A percentile compares a stretch with the other conserved stretches of the same genome.
These are phyloP conservation scores for Gaillardinia entomophila DNA, from an alignment of 805 yeast genomes.

Conservation along the genomic window DNA sequence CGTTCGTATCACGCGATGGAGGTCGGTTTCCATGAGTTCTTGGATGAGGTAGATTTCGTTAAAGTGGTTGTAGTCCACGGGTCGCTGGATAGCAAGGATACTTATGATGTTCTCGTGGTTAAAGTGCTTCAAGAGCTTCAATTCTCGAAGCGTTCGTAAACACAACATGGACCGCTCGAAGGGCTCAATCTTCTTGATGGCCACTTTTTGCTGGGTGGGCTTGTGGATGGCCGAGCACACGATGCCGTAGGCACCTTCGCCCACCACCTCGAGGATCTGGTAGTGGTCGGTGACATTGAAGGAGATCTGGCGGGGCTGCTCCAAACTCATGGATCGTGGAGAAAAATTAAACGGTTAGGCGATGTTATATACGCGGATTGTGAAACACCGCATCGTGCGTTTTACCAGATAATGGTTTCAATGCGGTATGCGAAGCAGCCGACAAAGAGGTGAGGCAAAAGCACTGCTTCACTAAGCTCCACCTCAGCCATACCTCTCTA, in stretches of 20 bases:
- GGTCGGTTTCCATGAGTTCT: slow-evolving; percentile 84
- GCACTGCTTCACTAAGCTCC: too few species aligned
- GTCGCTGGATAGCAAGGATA: slow-evolving; percentile 84
- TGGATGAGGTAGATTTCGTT: slow-evolving; percentile 85
- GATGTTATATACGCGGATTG: too few species aligned
- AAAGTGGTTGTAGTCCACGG: slow-evolving; percentile 67
- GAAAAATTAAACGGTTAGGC: too few species aligned
- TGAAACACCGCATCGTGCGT: too few species aligned
- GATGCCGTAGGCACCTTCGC: slow-evolving; percentile 95
- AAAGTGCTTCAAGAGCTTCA: slow-evolving; percentile 83
- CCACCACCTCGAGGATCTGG: slow-evolving; percentile 77
- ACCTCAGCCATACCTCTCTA: too few species aligned
- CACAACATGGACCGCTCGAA: slow-evolving; percentile 87
- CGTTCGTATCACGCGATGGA: slow-evolving; percentile 74
- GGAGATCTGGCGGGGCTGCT: slow-evolving; percentile 28
- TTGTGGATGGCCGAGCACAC: slow-evolving; percentile 86
- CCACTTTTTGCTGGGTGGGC: slow-evolving; percentile 85
- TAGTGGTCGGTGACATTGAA: slow-evolving; percentile 87
- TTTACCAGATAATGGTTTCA: too few species aligned
- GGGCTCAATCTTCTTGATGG: slow-evolving; percentile 91
- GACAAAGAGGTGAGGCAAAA: too few species aligned
- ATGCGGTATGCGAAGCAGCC: too few species aligned
- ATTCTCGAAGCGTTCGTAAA: slow-evolving; percentile 81
- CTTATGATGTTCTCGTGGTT: slow-evolving; percentile 91
- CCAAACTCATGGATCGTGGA: neutral